Conservation (phyloP, 2,329 filamentous ascomycete species). For the Arthrobotrys musiformis region DNA sequence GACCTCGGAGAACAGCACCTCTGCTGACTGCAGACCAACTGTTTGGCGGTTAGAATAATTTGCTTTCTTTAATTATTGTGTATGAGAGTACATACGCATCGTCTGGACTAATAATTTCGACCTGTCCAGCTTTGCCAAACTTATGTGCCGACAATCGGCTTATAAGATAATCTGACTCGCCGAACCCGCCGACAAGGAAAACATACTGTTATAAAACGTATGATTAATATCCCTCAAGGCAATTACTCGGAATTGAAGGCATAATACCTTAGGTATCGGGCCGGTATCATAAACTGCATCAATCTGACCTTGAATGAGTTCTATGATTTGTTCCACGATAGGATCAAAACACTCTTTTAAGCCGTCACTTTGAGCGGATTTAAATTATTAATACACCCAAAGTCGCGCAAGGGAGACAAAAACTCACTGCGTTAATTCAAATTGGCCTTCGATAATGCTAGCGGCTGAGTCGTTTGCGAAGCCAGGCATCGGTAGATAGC, state of each 20-base stretch:
- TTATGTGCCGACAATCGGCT: conserved; percentile 18
- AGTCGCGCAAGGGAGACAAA: too few species aligned
- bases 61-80: not conserved
- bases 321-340: conserved; percentile 76
- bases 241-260: not conserved
- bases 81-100: conserved; percentile 52
- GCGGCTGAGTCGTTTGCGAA: conserved; percentile 42
- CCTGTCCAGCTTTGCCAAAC: conserved; percentile 23
- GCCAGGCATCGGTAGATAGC: conserved; percentile 35
- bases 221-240: not conserved
- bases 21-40: conserved; percentile 55
- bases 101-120: conserved; percentile 51
- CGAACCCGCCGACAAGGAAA: conserved; percentile 53
- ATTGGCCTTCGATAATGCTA: conserved; percentile 48
- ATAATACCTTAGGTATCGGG: conserved; percentile 21
- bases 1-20: conserved; percentile 44
- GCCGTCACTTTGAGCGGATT: conserved; percentile 66
- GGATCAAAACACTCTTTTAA: conserved; percentile 80
- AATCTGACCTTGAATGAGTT: conserved; percentile 76
- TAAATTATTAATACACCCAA: too few species aligned
- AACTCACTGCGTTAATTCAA: conserved; percentile 52
- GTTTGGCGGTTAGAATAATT: not conserved
- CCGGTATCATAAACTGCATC: conserved; percentile 67
- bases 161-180: conserved; percentile 51
- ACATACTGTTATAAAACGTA: conserved; percentile 13